Evolutionary conservation across 805 yeast species (phyloP), one percentile per base, ranked within the genome.

Genomic region (Kodamaea hsintzibuensis): DNA sequence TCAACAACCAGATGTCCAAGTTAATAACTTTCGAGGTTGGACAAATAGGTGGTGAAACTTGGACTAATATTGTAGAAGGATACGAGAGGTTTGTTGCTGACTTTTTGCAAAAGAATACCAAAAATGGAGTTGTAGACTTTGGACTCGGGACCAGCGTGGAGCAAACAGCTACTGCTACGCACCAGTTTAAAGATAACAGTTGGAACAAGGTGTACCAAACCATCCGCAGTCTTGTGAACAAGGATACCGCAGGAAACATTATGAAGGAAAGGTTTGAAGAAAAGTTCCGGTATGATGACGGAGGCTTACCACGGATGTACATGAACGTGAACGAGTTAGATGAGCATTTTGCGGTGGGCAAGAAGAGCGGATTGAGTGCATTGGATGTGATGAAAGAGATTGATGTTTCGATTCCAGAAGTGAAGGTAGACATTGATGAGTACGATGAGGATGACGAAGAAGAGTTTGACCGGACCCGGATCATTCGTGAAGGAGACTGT

Each of bases 241-340:
- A 83, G 55, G 96, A 89, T 51, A 82, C 80, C 17, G 81, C 89
- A 7, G 75, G 86, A 1, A 74, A 78, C 51, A 78, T 90, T 22
- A 70, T 93, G 64, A 84, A 89, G 64, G 96, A 89, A 55, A 75
- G 82, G 55, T 93, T 95, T 72, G 98, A 93, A 61, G 89, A 85
- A 54, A 75, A 71, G 43, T 93, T 95, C 74, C 79, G 93, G 61
- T 95, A 88, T 66, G 97, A 91, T 67, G 85, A 81, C 37, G 80
- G 85, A 56, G 96, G 92, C 2, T 70, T 90, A 27, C 99, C 99
- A 12, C 80, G 84, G 39, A 76, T 92, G 33, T 93, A 96, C 89
- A 84, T 82, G 59, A 85, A 83, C 52, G 81, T 86, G 30, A 77
- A 76, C 42, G 96, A 92, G 60, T 81, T 95, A 54, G 96, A 91